phyloP scores from a whole-genome alignment of 306 rosid genomes.

The Arachis hypogaea region DNA sequence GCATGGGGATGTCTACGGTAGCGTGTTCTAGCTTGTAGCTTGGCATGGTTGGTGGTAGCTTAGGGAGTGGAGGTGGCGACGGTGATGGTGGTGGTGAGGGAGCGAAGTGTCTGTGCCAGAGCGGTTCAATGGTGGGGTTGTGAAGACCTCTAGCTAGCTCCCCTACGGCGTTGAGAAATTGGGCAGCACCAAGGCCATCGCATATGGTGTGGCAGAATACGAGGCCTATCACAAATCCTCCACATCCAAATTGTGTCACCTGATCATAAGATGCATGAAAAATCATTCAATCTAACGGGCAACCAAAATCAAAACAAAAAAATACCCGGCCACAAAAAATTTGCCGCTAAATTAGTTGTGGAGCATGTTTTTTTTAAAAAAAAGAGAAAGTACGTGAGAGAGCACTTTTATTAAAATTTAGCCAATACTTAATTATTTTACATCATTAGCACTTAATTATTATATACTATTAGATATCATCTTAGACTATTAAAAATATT shows the following conservation, averaged over 20 bases:
- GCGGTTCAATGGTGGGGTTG: conserved; percentile 53
- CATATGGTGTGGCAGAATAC: conserved; percentile 72
- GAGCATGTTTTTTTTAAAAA: too few species aligned
- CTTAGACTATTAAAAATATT: too few species aligned
- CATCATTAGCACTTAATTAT: too few species aligned
- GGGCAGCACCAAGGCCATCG: conserved; percentile 91
- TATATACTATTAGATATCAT: too few species aligned
- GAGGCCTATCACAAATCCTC: conserved; percentile 80
- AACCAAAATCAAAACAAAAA: too few species aligned
- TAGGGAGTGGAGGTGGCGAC: not conserved
- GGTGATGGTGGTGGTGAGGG: conserved; percentile 24
- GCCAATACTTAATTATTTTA: too few species aligned
- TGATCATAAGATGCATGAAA: conserved; percentile 27
- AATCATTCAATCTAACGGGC: too few species aligned
- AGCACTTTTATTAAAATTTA: too few species aligned
- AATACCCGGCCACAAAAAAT: too few species aligned
- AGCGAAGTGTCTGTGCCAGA: conserved; percentile 67
- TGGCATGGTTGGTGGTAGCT: conserved; percentile 38
- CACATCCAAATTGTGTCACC: conserved; percentile 77
- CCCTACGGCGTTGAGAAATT: conserved; percentile 73
- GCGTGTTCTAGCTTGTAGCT: conserved; percentile 50
- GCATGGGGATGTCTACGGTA: conserved; percentile 55
- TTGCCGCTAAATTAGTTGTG: too few species aligned
- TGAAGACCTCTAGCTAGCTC: conserved; percentile 62
- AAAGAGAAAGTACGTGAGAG: too few species aligned